Base-by-base conservation (phyloP, 169 alveolate species). In the Plasmodium vivax region DNA sequence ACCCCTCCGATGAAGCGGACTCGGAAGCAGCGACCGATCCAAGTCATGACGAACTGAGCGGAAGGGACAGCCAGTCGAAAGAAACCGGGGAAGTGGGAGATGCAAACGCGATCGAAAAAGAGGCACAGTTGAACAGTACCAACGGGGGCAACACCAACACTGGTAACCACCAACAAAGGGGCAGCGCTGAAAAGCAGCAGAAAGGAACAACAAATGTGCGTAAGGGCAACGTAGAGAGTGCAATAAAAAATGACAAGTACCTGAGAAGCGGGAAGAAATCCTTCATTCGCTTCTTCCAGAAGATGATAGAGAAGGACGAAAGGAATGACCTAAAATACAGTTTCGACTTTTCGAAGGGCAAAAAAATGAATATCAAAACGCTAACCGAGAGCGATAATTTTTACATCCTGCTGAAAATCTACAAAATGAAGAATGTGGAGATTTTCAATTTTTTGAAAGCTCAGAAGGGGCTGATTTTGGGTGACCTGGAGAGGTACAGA, bases 351-450 rank as follows among this genome's bases (percentile, higher is more conserved):
- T 36, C 85, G 16, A 51, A 36, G 30, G 85, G 81, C 27, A 82
- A 92, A 56, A 92, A 92, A 83, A 83, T 92, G 16, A 81, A 92
- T 72, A 82, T 92, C n/a, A 92, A 92, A 82, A 27, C 85, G 27
- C 38, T 92, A 92, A 82, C 85, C 19, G 81, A 92, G 45, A 82
- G 85, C 73, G 95, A 92, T 38, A 83, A 92, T 92, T 92, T 92
- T 82, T 82, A 81, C 62, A 58, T 92, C 41, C 75, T 92, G 41
- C 83, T 92, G 62, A 92, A 82, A 72, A 45, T 92, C 19, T 92
- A 82, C 77, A 92, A 74, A 92, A 92, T 92, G 95, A 92, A 92
- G 45, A 92, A 92, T 82, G 47, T 10, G 6, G 95, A 92, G 30
- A 92, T 92, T 27, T 92, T 82, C 84, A 71, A 82, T 58, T 92